A percentile compares a stretch with the other conserved stretches of the same genome.
These are phyloP conservation scores for Fraxinus sp. DNA, from an alignment of 305 asterid species.

Conservation along the genomic window DNA sequence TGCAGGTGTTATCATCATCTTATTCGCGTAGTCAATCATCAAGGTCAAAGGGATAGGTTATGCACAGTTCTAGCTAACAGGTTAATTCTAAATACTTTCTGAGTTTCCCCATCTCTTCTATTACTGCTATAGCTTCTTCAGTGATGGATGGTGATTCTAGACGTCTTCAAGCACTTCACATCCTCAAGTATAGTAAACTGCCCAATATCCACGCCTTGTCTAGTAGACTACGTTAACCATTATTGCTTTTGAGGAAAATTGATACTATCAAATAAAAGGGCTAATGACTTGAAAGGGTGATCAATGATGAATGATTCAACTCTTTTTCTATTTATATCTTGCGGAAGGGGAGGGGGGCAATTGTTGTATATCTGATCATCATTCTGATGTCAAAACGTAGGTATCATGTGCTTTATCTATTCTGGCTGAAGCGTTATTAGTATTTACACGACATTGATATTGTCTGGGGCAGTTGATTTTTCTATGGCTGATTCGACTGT, in stretches of 20 bases:
- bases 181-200: background rate
- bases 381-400: background rate
- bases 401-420: background rate
- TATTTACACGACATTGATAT: background rate
- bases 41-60: constrained; percentile 41
- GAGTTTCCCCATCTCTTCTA: background rate
- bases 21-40: constrained; percentile 67
- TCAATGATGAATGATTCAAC: background rate
- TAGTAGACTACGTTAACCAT: background rate
- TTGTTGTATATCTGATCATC: background rate
- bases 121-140: background rate
- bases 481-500: background rate
- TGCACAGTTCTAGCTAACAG: constrained; percentile 17
- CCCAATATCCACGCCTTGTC: background rate
- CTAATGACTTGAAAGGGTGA: background rate
- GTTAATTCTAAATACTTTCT: background rate
- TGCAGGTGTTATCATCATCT: constrained; percentile 85
- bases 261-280: background rate
- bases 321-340: background rate
- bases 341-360: background rate
- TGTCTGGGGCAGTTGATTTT: background rate
- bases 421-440: background rate
- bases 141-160: background rate
- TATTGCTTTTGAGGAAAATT: background rate
- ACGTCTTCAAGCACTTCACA: background rate